Evolutionary conservation across 2,329 filamentous ascomycete genomes (phyloP).

Genomic region (Ramularia endophylla): DNA sequence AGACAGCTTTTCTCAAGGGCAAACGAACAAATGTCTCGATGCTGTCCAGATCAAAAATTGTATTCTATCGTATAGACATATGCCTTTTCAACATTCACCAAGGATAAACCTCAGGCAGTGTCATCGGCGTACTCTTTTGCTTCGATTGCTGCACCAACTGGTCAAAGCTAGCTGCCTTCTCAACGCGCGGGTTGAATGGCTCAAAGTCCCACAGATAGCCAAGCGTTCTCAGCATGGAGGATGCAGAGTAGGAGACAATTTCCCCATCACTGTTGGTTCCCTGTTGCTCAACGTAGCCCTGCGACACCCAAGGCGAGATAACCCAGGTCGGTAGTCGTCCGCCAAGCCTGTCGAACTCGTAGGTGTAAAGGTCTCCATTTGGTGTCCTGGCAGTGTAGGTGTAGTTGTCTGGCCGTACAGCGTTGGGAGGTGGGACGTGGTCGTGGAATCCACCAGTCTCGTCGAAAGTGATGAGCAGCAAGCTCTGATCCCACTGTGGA

Average conservation of each 20-base stretch:
- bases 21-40: too few relatives aligned
- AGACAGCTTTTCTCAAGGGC: too few relatives aligned
- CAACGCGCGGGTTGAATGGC: conserved; percentile 6
- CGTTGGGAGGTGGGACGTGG: conserved; percentile 35
- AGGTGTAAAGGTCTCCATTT: conserved; percentile 32
- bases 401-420: conserved; percentile 32
- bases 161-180: conserved; percentile 10
- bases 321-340: conserved; percentile 36
- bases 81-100: too few relatives aligned
- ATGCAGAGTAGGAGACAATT: conserved; percentile 4
- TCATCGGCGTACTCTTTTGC: conserved; percentile 2
- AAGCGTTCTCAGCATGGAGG: conserved; percentile 6
- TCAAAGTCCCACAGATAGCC: conserved; percentile 7
- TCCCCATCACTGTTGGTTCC: too few relatives aligned
- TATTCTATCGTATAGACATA: too few relatives aligned
- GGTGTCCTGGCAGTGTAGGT: conserved; percentile 29
- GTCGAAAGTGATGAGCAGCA: conserved; percentile 38
- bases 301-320: conserved; percentile 32
- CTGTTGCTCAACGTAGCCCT: too few relatives aligned
- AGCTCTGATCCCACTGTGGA: conserved; percentile 34
- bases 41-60: too few relatives aligned
- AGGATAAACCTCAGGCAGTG: conserved; percentile 3
- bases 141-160: conserved; percentile 1
- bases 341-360: conserved; percentile 36
- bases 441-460: too few relatives aligned